Conservation (phyloP, 2,329 filamentous ascomycete species). For the Trichoderma harzianum region DNA sequence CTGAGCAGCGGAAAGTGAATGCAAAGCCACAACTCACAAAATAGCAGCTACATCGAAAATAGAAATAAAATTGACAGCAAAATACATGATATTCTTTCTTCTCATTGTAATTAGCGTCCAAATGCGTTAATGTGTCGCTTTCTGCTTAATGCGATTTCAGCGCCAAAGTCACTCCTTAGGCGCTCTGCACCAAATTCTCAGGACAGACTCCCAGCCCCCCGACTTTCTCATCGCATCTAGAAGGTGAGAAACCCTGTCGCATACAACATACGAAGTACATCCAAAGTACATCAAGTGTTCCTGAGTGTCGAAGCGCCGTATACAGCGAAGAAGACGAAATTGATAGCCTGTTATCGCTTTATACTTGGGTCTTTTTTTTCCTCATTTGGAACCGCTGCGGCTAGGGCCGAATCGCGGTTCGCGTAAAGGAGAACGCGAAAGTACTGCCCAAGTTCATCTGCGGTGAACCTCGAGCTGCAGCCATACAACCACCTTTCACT, state of each 20-base stretch:
- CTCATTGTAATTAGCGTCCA: neutral
- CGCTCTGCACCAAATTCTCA: conserved; percentile 23
- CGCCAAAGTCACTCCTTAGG: conserved; percentile 25
- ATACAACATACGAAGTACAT: neutral
- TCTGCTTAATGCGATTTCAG: neutral
- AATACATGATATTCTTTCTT: too few relatives aligned
- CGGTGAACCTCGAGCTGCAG: neutral
- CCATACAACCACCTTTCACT: neutral
- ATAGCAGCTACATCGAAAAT: too few relatives aligned
- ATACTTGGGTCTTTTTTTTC: neutral
- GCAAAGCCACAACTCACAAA: neutral
- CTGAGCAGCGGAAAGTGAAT: neutral
- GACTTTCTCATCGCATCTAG: conserved; percentile 20
- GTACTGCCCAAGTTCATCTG: neutral
- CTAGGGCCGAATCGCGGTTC: neutral
- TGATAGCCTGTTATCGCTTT: neutral
- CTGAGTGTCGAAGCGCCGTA: neutral
- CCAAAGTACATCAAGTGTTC: neutral
- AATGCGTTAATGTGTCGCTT: neutral
- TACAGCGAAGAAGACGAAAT: neutral
- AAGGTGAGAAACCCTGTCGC: conserved; percentile 11
- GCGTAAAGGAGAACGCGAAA: neutral
- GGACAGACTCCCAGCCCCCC: conserved; percentile 26
- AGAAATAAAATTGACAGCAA: neutral
- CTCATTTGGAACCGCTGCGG: neutral